A percentile compares a stretch with the other conserved stretches of the same genome.
Conservation (phyloP, 352 stramenopile species). For the Pythium rishiriense region DNA sequence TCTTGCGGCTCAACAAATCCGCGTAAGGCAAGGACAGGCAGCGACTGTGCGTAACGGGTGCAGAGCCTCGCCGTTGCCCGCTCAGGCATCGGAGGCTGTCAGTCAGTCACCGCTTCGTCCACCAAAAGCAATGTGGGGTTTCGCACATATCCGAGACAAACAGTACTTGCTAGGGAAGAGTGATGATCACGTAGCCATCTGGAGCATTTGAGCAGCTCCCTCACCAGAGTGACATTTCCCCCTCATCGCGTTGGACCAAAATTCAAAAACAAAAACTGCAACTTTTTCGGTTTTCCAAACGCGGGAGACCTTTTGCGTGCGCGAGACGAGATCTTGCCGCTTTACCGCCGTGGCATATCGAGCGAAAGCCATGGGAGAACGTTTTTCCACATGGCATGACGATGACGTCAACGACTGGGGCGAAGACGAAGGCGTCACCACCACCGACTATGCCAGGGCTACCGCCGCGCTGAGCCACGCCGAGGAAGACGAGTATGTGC, state of each 20-base stretch:
- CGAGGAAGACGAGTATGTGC: constrained; percentile 12
- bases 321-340: no score
- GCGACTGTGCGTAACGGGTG: not conserved
- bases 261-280: not conserved
- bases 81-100: not conserved
- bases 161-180: not conserved
- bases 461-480: not conserved
- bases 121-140: no score
- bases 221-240: not conserved
- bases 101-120: not conserved
- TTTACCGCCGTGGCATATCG: no score
- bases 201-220: not conserved
- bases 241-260: not conserved
- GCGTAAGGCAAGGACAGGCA: no score
- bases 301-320: not conserved
- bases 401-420: constrained; percentile 2
- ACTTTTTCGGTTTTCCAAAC: not conserved
- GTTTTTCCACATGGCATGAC: constrained; percentile 11
- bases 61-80: not conserved
- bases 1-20: no score
- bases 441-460: not conserved
- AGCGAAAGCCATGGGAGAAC: not conserved
- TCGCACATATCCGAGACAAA: not conserved
- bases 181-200: not conserved
- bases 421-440: not conserved